Evolutionary conservation across 129 eudicot genomes (phyloP).

Genomic region (Lactuca sativa): DNA sequence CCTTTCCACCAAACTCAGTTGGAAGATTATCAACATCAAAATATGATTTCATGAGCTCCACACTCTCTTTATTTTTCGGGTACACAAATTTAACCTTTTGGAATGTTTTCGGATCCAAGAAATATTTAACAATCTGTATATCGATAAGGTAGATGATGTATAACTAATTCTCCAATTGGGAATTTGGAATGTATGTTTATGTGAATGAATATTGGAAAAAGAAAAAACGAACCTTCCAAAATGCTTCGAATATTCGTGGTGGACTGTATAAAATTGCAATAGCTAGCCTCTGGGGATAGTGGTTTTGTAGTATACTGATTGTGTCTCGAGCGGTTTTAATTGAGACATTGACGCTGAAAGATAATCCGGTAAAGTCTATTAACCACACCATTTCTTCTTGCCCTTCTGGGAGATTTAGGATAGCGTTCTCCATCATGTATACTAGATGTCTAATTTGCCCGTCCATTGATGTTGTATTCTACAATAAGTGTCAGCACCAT

Average conservation of each 20-base stretch:
- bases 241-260: slow-evolving; percentile 69
- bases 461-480: slow-evolving; percentile 66
- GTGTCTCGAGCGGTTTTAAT: slow-evolving; percentile 59
- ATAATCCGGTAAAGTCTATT: slow-evolving; percentile 67
- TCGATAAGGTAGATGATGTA: background rate
- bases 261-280: slow-evolving; percentile 59
- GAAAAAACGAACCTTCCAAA: slow-evolving; percentile 59
- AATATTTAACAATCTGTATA: slow-evolving; percentile 59
- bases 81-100: slow-evolving; percentile 73
- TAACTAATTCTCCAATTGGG: too few relatives aligned
- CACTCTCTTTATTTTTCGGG: slow-evolving; percentile 55
- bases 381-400: slow-evolving; percentile 78
- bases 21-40: slow-evolving; percentile 61
- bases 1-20: slow-evolving; percentile 60
- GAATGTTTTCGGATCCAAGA: slow-evolving; percentile 60
- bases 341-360: slow-evolving; percentile 56
- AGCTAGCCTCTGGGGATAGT: slow-evolving; percentile 68
- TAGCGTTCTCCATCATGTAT: slow-evolving; percentile 67
- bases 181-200: too few relatives aligned
- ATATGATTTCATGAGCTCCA: slow-evolving; percentile 52
- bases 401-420: slow-evolving; percentile 69
- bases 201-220: background rate
- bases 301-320: slow-evolving; percentile 52
- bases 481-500: background rate
- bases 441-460: slow-evolving; percentile 58